A percentile compares a stretch with the other conserved stretches of the same genome.
phyloP scores from a whole-genome alignment of 345 rosid genomes.

The Brassica napus region Da-Ae NC_063442.1:42759501-42760000 shows the following conservation, averaged over 20 bases:
- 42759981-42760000: slow-evolving; percentile 63
- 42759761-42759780: slow-evolving; percentile 50
- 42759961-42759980: neutral
- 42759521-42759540: slow-evolving; percentile 41
- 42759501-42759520: slow-evolving; percentile 62
- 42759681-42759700: slow-evolving; percentile 84
- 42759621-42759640: slow-evolving; percentile 39
- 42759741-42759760: slow-evolving; percentile 47
- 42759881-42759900: neutral
- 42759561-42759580: slow-evolving; percentile 18
- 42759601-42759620: neutral
- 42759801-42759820: slow-evolving; percentile 46
- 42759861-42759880: slow-evolving; percentile 50
- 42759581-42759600: slow-evolving; percentile 47
- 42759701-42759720: slow-evolving; percentile 87
- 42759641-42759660: slow-evolving; percentile 49
- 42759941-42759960: neutral
- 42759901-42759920: slow-evolving; percentile 9
- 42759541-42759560: neutral
- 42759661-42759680: slow-evolving; percentile 41
- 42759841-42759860: slow-evolving; percentile 94
- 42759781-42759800: slow-evolving; percentile 48
- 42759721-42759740: slow-evolving; percentile 44
- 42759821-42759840: slow-evolving; percentile 70
- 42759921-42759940: slow-evolving; percentile 10